Conservation (phyloP, 2,329 filamentous ascomycete genomes). For the Taxawa tesnikishii region DNA sequence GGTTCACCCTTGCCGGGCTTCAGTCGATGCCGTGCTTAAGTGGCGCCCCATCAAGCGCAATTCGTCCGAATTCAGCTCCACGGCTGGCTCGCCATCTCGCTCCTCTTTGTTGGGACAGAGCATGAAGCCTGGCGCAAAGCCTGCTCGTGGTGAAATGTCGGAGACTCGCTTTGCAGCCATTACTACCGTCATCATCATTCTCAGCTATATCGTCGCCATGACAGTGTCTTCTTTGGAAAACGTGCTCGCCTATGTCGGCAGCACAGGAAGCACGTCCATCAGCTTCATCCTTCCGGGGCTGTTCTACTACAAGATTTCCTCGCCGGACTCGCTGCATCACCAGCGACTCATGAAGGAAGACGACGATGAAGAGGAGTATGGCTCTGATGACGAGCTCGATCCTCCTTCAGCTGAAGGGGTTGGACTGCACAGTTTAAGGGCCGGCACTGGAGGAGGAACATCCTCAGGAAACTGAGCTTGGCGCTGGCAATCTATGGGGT, state of each 20-base stretch:
- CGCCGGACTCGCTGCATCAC: constrained; percentile 74
- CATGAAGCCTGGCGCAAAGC: constrained; percentile 3
- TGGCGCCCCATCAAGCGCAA: constrained; percentile 55
- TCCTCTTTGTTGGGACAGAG: constrained; percentile 12
- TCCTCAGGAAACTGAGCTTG: constrained; percentile 60
- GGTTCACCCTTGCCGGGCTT: constrained; percentile 92
- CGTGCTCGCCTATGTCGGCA: constrained; percentile 89
- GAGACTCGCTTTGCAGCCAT: constrained; percentile 82
- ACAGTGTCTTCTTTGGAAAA: constrained; percentile 82
- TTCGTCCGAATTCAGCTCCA: constrained; percentile 4
- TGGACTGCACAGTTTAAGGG: constrained; percentile 23
- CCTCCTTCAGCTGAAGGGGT: constrained; percentile 33
- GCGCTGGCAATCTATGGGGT: constrained; percentile 71
- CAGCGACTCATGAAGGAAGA: constrained; percentile 83
- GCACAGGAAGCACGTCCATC: constrained; percentile 87
- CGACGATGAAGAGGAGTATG: constrained; percentile 62
- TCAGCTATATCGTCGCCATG: constrained; percentile 80
- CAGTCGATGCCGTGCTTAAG: constrained; percentile 81
- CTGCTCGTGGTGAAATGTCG: constrained; percentile 48
- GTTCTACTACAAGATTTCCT: constrained; percentile 97
- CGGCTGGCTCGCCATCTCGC: constrained; percentile 11
- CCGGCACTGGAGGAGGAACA: constrained; percentile 46
- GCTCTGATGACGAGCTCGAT: constrained; percentile 26
- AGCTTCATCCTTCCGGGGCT: constrained; percentile 92
- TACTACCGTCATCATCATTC: constrained; percentile 71